Evolutionary conservation across 805 yeast species (phyloP), one percentile per base, ranked within the genome.

Genomic region (Pichia sporocuriosa): DNA sequence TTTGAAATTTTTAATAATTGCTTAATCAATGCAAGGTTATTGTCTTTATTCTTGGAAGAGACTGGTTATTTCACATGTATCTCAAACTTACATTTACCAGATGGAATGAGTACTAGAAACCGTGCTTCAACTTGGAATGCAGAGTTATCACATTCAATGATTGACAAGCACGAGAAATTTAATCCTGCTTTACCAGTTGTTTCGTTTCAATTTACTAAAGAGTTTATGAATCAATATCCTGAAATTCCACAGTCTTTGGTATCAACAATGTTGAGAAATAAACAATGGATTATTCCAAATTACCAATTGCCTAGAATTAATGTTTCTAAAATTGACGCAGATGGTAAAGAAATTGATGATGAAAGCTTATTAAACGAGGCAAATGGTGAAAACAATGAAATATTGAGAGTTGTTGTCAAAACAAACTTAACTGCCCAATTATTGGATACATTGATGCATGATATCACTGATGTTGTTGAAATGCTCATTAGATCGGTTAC

Each of bases 251-350:
- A 89, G 62, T 70, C 81, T 15, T 69, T 84, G 44, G 61, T 88
- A 22, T 81, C 95, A 0, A 68, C 79, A 12, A 58, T 87, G 59
- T 67, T 88, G 54, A 75, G 96, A 59, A 76, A 73, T 58, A 77
- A 79, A 53, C 94, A 95, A 12, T 88, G 84, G 77, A 89, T 89
- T 59, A 71, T 88, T 49, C 95, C 96, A 50, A 87, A 88, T 68
- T 88, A 88, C 63, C 85, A 83, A 46, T 70, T 88, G 52, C 95
- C 96, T 23, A 53, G 52, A 11, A 49, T 62, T 3, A 39, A 45
- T n/a, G 34, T 45, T 27, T 47, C 49, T 12, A 41, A 24, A 15
- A 4, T 38, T 11, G n/a, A 28, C 22, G 39, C 23, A 12, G 35
- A 42, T 20, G 50, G 46, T 15, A 45, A 41, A 28, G 46, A 44